Evolutionary conservation across 2,329 filamentous ascomycete species (phyloP).

Genomic region (Aspergillus terreus): DNA sequence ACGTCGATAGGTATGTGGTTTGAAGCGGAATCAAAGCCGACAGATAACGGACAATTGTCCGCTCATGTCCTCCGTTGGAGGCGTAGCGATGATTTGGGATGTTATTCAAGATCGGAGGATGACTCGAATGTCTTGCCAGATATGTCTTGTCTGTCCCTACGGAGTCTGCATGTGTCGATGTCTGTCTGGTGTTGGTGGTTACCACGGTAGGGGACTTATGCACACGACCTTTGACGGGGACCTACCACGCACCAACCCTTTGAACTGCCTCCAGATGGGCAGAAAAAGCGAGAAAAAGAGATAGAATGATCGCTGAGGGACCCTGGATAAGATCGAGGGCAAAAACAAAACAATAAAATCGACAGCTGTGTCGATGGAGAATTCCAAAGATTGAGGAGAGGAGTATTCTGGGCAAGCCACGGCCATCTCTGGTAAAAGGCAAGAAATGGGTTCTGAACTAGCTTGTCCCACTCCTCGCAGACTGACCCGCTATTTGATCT

Average conservation of each 20-base stretch:
- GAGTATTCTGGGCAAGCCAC: constrained; percentile 61
- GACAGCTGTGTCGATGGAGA: constrained; percentile 43
- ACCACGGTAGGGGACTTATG: not conserved
- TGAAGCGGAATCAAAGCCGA: not conserved
- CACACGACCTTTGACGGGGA: not conserved
- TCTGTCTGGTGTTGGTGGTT: not conserved
- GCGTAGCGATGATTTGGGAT: too few species aligned
- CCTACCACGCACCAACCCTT: constrained; percentile 8
- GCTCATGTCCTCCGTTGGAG: not conserved
- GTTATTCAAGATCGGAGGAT: too few species aligned
- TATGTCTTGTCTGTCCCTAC: too few species aligned
- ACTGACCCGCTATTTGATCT: not conserved
- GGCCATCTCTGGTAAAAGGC: constrained; percentile 79
- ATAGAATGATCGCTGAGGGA: not conserved
- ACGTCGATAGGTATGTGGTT: not conserved
- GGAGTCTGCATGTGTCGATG: too few species aligned
- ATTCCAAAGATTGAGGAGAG: constrained; percentile 59
- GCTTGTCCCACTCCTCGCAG: constrained; percentile 63
- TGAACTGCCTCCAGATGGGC: not conserved
- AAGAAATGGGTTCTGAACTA: constrained; percentile 71
- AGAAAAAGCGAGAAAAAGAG: not conserved
- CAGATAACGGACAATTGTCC: constrained; percentile 4
- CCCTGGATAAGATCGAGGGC: not conserved
- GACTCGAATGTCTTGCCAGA: too few species aligned
- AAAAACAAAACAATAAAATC: constrained; percentile 35